These are phyloP conservation scores for Exophiala sideris DNA, from an alignment of 2,329 filamentous ascomycete genomes.

Conservation along the genomic window DNA sequence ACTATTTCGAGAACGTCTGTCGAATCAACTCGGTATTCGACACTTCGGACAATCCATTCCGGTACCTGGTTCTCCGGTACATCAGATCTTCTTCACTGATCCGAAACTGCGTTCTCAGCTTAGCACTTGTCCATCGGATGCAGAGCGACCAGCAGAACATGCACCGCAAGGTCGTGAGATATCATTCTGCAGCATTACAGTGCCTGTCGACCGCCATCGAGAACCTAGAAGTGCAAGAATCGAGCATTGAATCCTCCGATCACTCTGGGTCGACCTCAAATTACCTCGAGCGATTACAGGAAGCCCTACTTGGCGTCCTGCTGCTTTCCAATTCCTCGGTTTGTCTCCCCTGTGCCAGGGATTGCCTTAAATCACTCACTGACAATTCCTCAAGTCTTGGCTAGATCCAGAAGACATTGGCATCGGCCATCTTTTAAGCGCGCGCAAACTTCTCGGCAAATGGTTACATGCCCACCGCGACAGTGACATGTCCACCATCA, in stretches of 20 bases:
- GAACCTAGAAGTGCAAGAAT: neutral
- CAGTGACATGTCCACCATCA: neutral
- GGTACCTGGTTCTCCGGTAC: neutral
- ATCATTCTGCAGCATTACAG: neutral
- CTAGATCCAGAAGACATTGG: neutral
- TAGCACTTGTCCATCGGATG: neutral
- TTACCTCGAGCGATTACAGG: neutral
- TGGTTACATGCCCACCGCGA: neutral
- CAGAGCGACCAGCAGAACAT: neutral
- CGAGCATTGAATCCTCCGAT: neutral
- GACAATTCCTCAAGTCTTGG: neutral
- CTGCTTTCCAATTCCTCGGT: neutral
- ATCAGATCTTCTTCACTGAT: neutral
- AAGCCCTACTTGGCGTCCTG: neutral
- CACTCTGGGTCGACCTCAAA: neutral
- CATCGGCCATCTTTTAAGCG: neutral
- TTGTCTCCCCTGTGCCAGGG: neutral
- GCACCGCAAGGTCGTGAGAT: neutral
- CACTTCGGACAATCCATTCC: neutral
- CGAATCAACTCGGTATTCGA: slow-evolving; percentile 3
- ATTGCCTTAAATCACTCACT: neutral
- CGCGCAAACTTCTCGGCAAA: neutral
- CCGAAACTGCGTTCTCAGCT: neutral
- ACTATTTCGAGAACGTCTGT: neutral
- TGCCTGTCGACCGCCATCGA: neutral